Percentiles rank a stretch among this genome's conserved stretches.
Conservation (phyloP, 805 yeast genomes). For the Candida nonsorbophila region DNA sequence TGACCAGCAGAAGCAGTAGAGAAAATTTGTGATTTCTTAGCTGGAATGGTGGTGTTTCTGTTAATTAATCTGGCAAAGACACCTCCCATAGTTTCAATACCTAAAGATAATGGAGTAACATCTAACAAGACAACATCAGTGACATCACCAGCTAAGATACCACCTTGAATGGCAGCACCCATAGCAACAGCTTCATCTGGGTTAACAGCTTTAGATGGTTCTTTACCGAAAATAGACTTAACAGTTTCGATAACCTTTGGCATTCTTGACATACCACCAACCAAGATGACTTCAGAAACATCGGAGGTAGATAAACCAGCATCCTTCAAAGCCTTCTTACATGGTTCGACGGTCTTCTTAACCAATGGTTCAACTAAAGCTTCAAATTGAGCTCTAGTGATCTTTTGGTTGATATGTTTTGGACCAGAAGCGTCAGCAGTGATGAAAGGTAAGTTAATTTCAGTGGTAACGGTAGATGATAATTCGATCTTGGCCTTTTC, state of each 20-base stretch:
- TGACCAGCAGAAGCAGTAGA: conserved; percentile 96
- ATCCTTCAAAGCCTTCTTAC: conserved; percentile 78
- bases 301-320: conserved; percentile 63
- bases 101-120: conserved; percentile 84
- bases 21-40: conserved; percentile 94
- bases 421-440: conserved; percentile 84
- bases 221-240: conserved; percentile 69
- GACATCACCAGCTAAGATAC: conserved; percentile 91
- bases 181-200: conserved; percentile 94
- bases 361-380: conserved; percentile 61
- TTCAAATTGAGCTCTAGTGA: conserved; percentile 66
- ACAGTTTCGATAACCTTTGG: conserved; percentile 81
- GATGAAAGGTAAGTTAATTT: conserved; percentile 77
- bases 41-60: conserved; percentile 95
- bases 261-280: conserved; percentile 92
- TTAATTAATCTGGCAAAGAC: conserved; percentile 88
- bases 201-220: conserved; percentile 87
- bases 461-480: conserved; percentile 67
- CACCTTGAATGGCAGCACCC: conserved; percentile 98
- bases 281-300: conserved; percentile 75
- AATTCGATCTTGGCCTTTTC: conserved; percentile 88
- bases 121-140: conserved; percentile 86
- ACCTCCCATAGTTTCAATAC: conserved; percentile 98
- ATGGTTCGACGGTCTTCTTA: conserved; percentile 69
- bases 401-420: conserved; percentile 68